Evolutionary conservation across 1,139 yeast species (phyloP), one percentile per base, ranked within the genome.

Genomic region (Candida sp.): DNA sequence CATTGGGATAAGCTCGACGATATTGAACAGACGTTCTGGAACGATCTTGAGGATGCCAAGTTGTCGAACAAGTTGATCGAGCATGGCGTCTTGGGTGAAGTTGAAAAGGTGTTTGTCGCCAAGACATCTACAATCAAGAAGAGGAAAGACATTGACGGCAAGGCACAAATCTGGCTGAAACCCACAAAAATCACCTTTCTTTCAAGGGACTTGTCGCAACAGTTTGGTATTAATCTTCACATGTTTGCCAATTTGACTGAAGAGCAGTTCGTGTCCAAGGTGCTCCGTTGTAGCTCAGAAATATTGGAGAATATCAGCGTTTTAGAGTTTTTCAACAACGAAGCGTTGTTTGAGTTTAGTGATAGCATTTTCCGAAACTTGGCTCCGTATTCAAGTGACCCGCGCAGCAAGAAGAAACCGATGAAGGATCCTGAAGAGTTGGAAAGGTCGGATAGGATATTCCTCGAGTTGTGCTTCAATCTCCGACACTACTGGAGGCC

Each of bases 171-270:
- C 6, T 37, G 47, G 45, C 32, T 37, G 39, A 73, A 80, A 48
- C 54, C 57, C 3, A 61, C 56, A n/a, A 83, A 85, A 59, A 66
- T 88, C 1, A 73, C 90, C 0, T 85, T 87, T 55, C 76, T 94
- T 53, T 82, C 96, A 2, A 73, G 96, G 52, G 97, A 93, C 60
- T 70, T 92, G 54, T 90, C 96, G 1, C 81, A 77, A 52, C 96
- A 90, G 61, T 91, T 94, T 73, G 98, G 97, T 41, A 94, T 94
- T 63, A 92, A 93, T 61, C 73, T 94, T 52, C 98, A 94, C 64
- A 82, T 88, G 79, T 90, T 86, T 71, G 81, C 91, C 3, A 76
- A 74, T 54, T 62, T 82, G 49, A 63, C 84, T 2, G 96, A 87
- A 17, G 84, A 80, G 7, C 87, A 81, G 32, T 77, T 94, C 45